Conservation (phyloP, 2,329 filamentous ascomycete genomes). For the Colletotrichum aenigma region DNA sequence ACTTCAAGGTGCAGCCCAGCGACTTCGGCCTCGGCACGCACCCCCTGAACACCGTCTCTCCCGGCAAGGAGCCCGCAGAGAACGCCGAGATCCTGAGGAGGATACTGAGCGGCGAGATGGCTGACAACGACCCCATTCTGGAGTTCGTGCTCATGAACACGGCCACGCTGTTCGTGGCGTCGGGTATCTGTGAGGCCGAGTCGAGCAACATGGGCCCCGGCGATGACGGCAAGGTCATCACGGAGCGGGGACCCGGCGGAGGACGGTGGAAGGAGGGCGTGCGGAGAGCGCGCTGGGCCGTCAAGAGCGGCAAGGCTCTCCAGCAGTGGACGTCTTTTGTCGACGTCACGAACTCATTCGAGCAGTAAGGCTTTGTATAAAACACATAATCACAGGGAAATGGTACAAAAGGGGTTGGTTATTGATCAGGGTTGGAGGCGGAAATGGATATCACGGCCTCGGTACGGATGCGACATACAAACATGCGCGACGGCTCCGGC, state of each 20-base stretch:
- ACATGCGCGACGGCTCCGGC: neutral
- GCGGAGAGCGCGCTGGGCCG: conserved; percentile 83
- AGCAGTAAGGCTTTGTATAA: neutral
- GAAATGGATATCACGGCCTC: neutral
- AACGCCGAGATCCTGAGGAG: conserved; percentile 85
- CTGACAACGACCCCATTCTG: conserved; percentile 80
- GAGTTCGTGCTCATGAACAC: conserved; percentile 96
- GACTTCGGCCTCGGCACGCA: conserved; percentile 86
- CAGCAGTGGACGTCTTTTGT: conserved; percentile 85
- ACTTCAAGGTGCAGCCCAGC: conserved; percentile 78
- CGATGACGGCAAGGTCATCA: conserved; percentile 81
- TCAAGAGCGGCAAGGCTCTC: conserved; percentile 86
- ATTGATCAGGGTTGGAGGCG: neutral
- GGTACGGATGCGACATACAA: neutral
- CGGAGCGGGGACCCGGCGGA: conserved; percentile 82
- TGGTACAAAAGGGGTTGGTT: neutral
- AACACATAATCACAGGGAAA: neutral
- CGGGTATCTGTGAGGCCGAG: conserved; percentile 86
- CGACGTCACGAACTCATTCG: conserved; percentile 70
- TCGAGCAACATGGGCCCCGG: conserved; percentile 78
- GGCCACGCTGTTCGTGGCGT: conserved; percentile 83
- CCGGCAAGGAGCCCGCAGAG: conserved; percentile 83
- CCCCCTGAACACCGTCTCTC: conserved; percentile 77
- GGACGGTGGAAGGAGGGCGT: conserved; percentile 96
- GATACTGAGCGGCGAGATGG: conserved; percentile 76